A percentile compares a stretch with the other conserved stretches of the same genome.
These are phyloP conservation scores for Candida insectalens DNA, from an alignment of 805 yeast species.

Conservation along the genomic window DNA sequence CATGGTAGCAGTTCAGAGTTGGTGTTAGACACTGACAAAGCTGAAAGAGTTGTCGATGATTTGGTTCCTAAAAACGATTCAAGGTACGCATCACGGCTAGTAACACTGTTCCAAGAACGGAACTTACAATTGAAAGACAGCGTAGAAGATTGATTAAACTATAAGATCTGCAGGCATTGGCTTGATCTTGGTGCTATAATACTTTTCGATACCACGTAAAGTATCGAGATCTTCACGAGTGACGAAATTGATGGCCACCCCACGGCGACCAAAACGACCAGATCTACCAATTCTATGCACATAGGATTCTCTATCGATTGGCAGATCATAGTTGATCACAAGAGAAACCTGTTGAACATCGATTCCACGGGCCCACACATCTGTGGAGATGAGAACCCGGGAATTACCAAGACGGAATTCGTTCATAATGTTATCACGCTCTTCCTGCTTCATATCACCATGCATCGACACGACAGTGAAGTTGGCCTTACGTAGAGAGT, in stretches of 20 bases:
- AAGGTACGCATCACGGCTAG: constrained; percentile 12
- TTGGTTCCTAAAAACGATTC: constrained; percentile 15
- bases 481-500: constrained; percentile 62
- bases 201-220: constrained; percentile 80
- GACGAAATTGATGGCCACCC: constrained; percentile 92
- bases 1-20: constrained; percentile 16
- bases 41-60: constrained; percentile 8
- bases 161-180: constrained; percentile 67
- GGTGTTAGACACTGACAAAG: constrained; percentile 9
- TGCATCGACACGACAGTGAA: constrained; percentile 94
- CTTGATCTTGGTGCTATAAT: constrained; percentile 80
- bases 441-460: constrained; percentile 91
- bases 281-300: constrained; percentile 97
- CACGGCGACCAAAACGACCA: constrained; percentile 98
- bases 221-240: constrained; percentile 68
- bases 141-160: not conserved
- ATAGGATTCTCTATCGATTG: constrained; percentile 84
- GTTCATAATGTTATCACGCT: constrained; percentile 90
- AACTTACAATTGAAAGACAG: constrained; percentile 11
- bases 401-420: constrained; percentile 94
- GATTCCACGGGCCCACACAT: constrained; percentile 95
- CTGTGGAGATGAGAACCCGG: constrained; percentile 86
- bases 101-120: constrained; percentile 13
- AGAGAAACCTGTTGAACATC: constrained; percentile 96
- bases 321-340: constrained; percentile 90